Percentiles rank a stretch among this genome's conserved stretches.
These are phyloP conservation scores for Hordeum marinum DNA, from an alignment of 176 grass and related monocot species.

Conservation along the genomic window DNA sequence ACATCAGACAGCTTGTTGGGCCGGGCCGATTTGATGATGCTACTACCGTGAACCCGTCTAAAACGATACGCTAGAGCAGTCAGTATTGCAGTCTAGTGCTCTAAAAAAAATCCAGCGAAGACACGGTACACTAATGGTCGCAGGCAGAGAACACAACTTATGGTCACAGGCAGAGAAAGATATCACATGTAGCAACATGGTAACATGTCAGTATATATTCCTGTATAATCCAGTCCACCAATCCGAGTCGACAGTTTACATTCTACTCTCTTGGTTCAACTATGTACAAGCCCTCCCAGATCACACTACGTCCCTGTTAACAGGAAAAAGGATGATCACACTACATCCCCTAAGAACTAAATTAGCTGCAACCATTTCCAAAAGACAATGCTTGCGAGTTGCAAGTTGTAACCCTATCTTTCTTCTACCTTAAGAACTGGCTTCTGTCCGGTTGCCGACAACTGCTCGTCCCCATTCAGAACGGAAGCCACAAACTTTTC, in stretches of 20 bases:
- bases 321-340: neutral
- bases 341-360: neutral
- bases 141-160: no score
- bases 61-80: no score
- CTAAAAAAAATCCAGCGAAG: no score
- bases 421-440: conserved; percentile 47
- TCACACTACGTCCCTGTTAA: neutral
- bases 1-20: neutral
- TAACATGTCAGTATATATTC: neutral
- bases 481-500: conserved; percentile 76
- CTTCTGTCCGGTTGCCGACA: conserved; percentile 47
- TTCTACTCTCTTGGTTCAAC: neutral
- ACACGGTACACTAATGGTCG: no score
- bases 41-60: neutral
- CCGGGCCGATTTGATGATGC: neutral
- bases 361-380: conserved; percentile 12
- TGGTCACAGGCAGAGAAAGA: no score
- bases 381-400: conserved; percentile 17
- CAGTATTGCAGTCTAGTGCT: no score
- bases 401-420: neutral
- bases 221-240: neutral
- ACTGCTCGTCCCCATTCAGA: conserved; percentile 72
- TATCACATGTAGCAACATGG: neutral
- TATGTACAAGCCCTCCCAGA: conserved; percentile 21
- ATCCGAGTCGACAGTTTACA: neutral